A percentile compares a stretch with the other conserved stretches of the same genome.
Conservation (phyloP, 139 green algal genomes). For the Chlamydomonas schloesseri region DNA sequence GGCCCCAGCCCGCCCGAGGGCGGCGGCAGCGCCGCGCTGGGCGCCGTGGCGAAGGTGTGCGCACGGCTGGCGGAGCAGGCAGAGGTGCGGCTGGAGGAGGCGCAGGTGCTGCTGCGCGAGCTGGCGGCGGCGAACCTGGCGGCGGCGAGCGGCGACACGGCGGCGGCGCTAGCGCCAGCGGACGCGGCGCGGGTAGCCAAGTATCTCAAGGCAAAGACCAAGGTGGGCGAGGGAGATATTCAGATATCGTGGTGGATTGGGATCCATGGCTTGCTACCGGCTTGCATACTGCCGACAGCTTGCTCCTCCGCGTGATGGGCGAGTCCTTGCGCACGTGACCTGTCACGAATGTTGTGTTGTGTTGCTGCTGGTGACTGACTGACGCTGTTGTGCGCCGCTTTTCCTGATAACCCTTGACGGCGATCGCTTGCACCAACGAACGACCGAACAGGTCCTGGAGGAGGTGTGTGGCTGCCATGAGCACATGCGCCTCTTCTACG, state of each 20-base stretch:
- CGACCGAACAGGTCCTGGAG: neutral
- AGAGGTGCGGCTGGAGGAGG: constrained; percentile 24
- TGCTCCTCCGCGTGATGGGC: too few species aligned
- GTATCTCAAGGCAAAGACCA: neutral
- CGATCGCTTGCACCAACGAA: too few species aligned
- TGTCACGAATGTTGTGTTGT: too few species aligned
- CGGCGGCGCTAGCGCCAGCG: neutral
- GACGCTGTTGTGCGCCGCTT: too few species aligned
- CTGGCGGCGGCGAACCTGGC: neutral
- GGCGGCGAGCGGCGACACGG: neutral
- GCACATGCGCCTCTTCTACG: constrained; percentile 4
- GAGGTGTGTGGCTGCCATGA: neutral
- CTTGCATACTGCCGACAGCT: too few species aligned
- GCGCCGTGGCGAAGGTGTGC: neutral
- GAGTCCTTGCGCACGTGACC: too few species aligned
- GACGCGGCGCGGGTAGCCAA: neutral
- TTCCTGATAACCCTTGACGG: too few species aligned
- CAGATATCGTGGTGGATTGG: too few species aligned
- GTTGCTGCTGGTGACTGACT: too few species aligned
- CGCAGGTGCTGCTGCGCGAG: neutral
- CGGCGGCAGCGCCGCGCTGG: neutral
- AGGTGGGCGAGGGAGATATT: neutral
- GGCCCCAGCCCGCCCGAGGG: neutral
- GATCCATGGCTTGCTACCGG: too few species aligned
- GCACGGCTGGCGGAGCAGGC: neutral